These are phyloP conservation scores for Meira nashicola DNA, from an alignment of 1,284 basidiomycete species.

Conservation along the genomic window DNA sequence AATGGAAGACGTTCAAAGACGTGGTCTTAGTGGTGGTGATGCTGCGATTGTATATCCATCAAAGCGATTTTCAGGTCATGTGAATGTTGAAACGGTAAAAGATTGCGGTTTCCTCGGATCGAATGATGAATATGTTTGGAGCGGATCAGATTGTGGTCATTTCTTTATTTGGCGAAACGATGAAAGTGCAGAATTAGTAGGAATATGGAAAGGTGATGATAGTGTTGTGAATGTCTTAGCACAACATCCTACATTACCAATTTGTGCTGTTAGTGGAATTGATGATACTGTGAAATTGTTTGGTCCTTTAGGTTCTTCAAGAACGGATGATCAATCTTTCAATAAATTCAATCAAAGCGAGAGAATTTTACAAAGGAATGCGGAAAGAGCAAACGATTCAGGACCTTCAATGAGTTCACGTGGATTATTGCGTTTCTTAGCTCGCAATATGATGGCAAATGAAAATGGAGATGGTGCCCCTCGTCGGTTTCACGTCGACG, in stretches of 20 bases:
- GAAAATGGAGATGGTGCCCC: background rate
- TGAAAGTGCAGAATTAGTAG: constrained; percentile 22
- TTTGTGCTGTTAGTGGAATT: constrained; percentile 82
- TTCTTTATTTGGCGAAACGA: constrained; percentile 61
- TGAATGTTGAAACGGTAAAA: constrained; percentile 82
- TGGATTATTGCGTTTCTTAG: constrained; percentile 3
- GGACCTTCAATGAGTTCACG: background rate
- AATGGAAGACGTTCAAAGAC: constrained; percentile 42
- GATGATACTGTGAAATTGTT: constrained; percentile 83
- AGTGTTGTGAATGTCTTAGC: constrained; percentile 71
- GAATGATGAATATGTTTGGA: constrained; percentile 69
- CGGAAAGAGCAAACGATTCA: background rate
- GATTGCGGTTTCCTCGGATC: constrained; percentile 84
- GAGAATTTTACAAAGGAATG: constrained; percentile 5
- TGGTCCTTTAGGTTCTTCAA: constrained; percentile 56
- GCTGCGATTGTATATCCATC: constrained; percentile 69
- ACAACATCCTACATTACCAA: constrained; percentile 71
- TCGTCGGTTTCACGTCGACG: background rate
- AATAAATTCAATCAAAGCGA: background rate
- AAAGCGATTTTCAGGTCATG: constrained; percentile 65
- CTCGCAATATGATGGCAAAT: background rate
- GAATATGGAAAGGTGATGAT: constrained; percentile 30
- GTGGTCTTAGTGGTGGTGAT: constrained; percentile 16
- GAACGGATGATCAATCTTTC: background rate
- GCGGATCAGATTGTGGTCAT: constrained; percentile 80